Evolutionary conservation across 2,329 filamentous ascomycete species (phyloP).

Genomic region (Cladosporium sp.): DNA sequence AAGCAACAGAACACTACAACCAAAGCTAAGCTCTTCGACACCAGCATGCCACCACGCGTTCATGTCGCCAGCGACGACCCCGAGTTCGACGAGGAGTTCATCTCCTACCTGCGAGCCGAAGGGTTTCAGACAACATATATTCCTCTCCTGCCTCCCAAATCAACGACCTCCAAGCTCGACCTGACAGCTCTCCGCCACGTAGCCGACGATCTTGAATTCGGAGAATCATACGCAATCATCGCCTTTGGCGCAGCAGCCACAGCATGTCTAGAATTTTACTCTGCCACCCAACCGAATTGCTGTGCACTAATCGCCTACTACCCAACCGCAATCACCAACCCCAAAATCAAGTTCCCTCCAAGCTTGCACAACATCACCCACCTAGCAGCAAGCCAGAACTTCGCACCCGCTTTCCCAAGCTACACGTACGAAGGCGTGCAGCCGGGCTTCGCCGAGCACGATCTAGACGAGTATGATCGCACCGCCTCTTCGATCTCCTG

Average conservation of each 20-base stretch:
- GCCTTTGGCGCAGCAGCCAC: conserved; percentile 41
- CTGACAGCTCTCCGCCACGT: conserved; percentile 31
- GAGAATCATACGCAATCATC: conserved; percentile 28
- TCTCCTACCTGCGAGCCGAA: conserved; percentile 40
- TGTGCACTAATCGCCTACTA: conserved; percentile 42
- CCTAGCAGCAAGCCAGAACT: conserved; percentile 35
- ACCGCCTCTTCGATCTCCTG: conserved; percentile 40
- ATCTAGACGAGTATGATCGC: conserved; percentile 35
- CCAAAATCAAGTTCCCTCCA: conserved; percentile 36
- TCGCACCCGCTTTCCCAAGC: conserved; percentile 35
- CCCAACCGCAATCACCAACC: conserved; percentile 34
- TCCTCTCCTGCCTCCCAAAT: conserved; percentile 24
- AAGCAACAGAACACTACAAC: not conserved
- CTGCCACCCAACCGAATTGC: conserved; percentile 39
- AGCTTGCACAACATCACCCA: conserved; percentile 34
- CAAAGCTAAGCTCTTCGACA: not conserved
- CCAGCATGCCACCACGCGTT: conserved; percentile 18
- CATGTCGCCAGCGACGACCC: conserved; percentile 26
- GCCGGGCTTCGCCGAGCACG: conserved; percentile 41
- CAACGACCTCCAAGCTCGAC: conserved; percentile 27
- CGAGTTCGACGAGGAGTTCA: conserved; percentile 35
- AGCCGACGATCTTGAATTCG: conserved; percentile 34
- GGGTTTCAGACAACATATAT: conserved; percentile 40
- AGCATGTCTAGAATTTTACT: conserved; percentile 35
- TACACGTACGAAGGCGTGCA: conserved; percentile 37